Percentiles rank a stretch among this genome's conserved stretches.
phyloP scores from a whole-genome alignment of 2,329 filamentous ascomycete species.

The Colletotrichum gigasporum region DNA sequence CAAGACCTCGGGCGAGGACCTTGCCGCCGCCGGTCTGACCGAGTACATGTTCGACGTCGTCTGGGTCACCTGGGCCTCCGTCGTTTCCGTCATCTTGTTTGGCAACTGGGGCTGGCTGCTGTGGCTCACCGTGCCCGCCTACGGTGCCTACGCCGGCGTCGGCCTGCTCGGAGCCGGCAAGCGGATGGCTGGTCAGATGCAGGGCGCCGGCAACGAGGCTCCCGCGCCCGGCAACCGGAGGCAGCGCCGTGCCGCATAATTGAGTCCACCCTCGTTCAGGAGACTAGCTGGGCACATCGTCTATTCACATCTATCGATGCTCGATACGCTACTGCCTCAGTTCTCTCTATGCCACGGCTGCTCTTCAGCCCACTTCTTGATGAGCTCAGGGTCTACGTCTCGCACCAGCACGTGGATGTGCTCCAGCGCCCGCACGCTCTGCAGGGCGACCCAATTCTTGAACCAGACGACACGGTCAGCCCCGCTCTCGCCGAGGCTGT shows the following conservation, averaged over 20 bases:
- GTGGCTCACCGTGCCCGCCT: slow-evolving; percentile 65
- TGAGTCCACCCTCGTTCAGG: neutral
- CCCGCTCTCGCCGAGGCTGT: slow-evolving; percentile 60
- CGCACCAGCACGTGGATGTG: slow-evolving; percentile 84
- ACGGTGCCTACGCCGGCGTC: slow-evolving; percentile 63
- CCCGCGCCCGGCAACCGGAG: slow-evolving; percentile 58
- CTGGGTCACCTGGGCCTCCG: slow-evolving; percentile 90
- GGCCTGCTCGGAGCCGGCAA: slow-evolving; percentile 63
- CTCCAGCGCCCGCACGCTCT: slow-evolving; percentile 87
- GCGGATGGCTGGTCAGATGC: slow-evolving; percentile 62
- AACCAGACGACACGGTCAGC: slow-evolving; percentile 78
- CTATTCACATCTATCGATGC: slow-evolving; percentile 13
- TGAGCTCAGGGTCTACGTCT: slow-evolving; percentile 59
- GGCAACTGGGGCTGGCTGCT: slow-evolving; percentile 79
- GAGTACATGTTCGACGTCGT: slow-evolving; percentile 98
- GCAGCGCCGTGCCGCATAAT: slow-evolving; percentile 62
- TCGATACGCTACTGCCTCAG: slow-evolving; percentile 3
- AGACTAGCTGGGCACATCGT: neutral
- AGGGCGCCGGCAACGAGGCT: slow-evolving; percentile 42
- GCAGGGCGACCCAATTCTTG: slow-evolving; percentile 90
- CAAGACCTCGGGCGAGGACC: slow-evolving; percentile 83
- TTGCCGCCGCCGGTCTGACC: slow-evolving; percentile 86
- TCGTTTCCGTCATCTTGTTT: slow-evolving; percentile 76
- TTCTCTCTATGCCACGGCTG: slow-evolving; percentile 47
- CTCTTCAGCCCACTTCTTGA: slow-evolving; percentile 64